A percentile compares a stretch with the other conserved stretches of the same genome.
Evolutionary conservation across 1,139 yeast genomes (phyloP).

Genomic region (Hansenula anomala): DNA sequence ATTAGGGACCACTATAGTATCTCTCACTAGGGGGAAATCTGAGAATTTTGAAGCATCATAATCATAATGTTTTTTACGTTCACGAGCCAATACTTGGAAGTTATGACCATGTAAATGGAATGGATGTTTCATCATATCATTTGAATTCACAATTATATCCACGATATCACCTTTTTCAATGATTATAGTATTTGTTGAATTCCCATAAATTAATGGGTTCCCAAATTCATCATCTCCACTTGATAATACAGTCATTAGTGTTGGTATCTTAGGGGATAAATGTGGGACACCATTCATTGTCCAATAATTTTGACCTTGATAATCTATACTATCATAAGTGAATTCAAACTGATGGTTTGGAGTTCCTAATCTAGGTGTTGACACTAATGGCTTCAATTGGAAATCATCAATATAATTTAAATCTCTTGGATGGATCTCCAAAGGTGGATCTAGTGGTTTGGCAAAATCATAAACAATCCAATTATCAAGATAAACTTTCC

Average conservation of each 20-base stretch:
- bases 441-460: background rate
- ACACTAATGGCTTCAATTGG: slow-evolving; percentile 32
- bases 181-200: slow-evolving; percentile 46
- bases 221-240: slow-evolving; percentile 6
- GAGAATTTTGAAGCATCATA: slow-evolving; percentile 40
- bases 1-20: slow-evolving; percentile 57
- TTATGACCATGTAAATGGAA: slow-evolving; percentile 88
- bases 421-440: slow-evolving; percentile 13
- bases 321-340: slow-evolving; percentile 28
- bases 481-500: slow-evolving; percentile 30
- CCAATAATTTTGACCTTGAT: slow-evolving; percentile 19
- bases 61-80: slow-evolving; percentile 38
- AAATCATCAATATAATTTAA: slow-evolving; percentile 35
- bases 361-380: slow-evolving; percentile 34
- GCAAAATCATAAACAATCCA: slow-evolving; percentile 32
- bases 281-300: slow-evolving; percentile 48
- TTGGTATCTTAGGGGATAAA: slow-evolving; percentile 43
- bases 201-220: slow-evolving; percentile 40
- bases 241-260: slow-evolving; percentile 31
- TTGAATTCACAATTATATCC: slow-evolving; percentile 67
- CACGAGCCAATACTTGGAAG: slow-evolving; percentile 67
- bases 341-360: slow-evolving; percentile 45
- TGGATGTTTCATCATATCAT: slow-evolving; percentile 87
- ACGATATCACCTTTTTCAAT: slow-evolving; percentile 51
- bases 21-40: slow-evolving; percentile 56